Percentiles rank a stretch among this genome's conserved stretches.
phyloP scores from a whole-genome alignment of 768 basidiomycete species.

The Porpolomopsis calyptriformis region DNA sequence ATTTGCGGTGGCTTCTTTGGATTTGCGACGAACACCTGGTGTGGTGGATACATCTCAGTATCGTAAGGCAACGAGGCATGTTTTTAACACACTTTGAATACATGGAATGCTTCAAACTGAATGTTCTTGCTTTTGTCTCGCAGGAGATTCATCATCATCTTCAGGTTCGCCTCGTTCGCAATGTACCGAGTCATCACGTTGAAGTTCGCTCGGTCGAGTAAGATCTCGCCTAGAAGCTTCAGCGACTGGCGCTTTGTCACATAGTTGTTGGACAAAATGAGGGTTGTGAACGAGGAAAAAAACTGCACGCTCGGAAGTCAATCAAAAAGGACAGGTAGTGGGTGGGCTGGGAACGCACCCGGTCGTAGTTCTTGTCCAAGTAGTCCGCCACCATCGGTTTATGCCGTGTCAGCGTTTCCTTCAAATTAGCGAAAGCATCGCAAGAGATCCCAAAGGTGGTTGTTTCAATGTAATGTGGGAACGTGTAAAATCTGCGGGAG shows the following conservation, averaged over 20 bases:
- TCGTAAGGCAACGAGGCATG: too few species aligned
- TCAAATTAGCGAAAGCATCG: constrained; percentile 94
- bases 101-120: constrained; percentile 99
- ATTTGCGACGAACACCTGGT: constrained; percentile 93
- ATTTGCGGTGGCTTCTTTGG: constrained; percentile 98
- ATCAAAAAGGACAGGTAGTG: neutral
- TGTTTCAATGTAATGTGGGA: constrained; percentile 92
- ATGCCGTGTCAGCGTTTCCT: constrained; percentile 93
- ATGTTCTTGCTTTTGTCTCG: constrained; percentile 99
- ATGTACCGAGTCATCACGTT: constrained; percentile 98
- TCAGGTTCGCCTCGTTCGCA: constrained; percentile 86
- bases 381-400: constrained; percentile 98
- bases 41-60: neutral
- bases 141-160: constrained; percentile 99
- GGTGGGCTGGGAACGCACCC: constrained; percentile 39
- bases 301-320: constrained; percentile 43
- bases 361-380: constrained; percentile 93
- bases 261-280: constrained; percentile 90
- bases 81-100: constrained; percentile 77
- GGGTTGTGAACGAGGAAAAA: constrained; percentile 88
- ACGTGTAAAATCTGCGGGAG: constrained; percentile 76
- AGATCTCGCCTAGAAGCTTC: constrained; percentile 94
- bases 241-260: constrained; percentile 99
- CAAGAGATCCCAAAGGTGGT: constrained; percentile 98
- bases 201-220: constrained; percentile 96